Percentiles rank a stretch among this genome's conserved stretches.
These are phyloP conservation scores for Acanthamoeba lugdunensis DNA, from an alignment of 208 protist species.

Conservation along the genomic window DNA sequence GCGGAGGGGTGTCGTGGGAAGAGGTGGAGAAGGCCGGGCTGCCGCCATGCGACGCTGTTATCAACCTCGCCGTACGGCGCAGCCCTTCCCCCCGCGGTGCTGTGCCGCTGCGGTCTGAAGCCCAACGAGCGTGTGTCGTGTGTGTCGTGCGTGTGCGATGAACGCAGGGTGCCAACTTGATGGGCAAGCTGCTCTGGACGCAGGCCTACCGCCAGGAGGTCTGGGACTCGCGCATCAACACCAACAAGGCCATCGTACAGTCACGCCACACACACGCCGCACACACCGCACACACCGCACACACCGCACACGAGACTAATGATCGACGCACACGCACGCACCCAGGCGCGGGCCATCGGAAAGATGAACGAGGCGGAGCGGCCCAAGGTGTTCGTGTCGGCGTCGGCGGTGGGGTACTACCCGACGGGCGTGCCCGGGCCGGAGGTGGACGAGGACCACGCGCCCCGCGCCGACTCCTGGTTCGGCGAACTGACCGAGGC, in stretches of 20 bases:
- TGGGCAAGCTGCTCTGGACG: slow-evolving; percentile 49
- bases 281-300: background rate
- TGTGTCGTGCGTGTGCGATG: background rate
- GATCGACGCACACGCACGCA: background rate
- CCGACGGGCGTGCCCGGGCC: slow-evolving; percentile 64
- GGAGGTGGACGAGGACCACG: slow-evolving; percentile 57
- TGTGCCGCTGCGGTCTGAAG: too few species aligned
- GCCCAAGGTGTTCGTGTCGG: slow-evolving; percentile 54
- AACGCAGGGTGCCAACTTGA: slow-evolving; percentile 48
- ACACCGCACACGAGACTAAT: background rate
- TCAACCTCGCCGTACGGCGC: slow-evolving; percentile 50
- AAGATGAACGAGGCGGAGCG: background rate
- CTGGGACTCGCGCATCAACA: slow-evolving; percentile 49
- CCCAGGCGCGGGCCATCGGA: background rate
- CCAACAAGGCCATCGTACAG: slow-evolving; percentile 60
- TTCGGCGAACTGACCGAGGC: slow-evolving; percentile 40
- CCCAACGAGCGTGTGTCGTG: too few species aligned
- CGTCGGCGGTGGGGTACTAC: slow-evolving; percentile 60
- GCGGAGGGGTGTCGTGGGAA: background rate
- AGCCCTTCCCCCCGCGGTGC: background rate
- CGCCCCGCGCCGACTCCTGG: slow-evolving; percentile 26
- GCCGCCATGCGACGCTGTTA: slow-evolving; percentile 56
- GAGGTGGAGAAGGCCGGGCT: slow-evolving; percentile 7
- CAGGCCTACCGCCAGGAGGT: slow-evolving; percentile 50
- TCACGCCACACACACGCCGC: background rate